A percentile compares a stretch with the other conserved stretches of the same genome.
Conservation (phyloP, 2,329 filamentous ascomycete genomes). For the Massarina eburnea region DNA sequence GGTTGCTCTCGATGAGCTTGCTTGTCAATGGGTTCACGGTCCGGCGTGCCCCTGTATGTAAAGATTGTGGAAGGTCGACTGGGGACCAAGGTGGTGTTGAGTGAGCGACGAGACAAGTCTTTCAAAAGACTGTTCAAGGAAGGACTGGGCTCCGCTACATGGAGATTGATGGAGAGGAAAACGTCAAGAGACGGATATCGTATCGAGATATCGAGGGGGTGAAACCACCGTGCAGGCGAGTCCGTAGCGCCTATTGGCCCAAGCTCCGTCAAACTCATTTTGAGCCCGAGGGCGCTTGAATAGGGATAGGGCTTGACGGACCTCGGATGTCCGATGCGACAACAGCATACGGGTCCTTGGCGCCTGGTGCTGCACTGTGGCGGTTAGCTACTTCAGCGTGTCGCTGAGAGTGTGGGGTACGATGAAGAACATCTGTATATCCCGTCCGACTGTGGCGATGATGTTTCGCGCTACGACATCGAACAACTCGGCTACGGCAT, state of each 20-base stretch:
- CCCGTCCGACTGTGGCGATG: no score
- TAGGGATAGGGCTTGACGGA: constrained; percentile 1
- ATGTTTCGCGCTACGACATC: no score
- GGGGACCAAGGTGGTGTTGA: constrained; percentile 26
- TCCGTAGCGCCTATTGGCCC: constrained; percentile 9
- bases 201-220: constrained; percentile 17
- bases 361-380: neutral
- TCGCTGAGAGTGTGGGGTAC: neutral
- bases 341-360: neutral
- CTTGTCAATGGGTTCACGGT: constrained; percentile 17
- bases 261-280: constrained; percentile 7
- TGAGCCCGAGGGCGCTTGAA: constrained; percentile 9
- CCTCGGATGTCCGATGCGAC: neutral
- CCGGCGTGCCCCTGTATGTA: constrained; percentile 28
- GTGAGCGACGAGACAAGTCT: constrained; percentile 36
- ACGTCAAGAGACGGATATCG: constrained; percentile 6
- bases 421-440: no score
- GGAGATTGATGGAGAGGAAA: constrained; percentile 18
- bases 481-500: no score
- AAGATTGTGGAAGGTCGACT: constrained; percentile 34
- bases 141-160: constrained; percentile 32
- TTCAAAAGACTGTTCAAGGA: constrained; percentile 26
- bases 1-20: constrained; percentile 17
- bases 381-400: neutral
- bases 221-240: constrained; percentile 3